A percentile compares a stretch with the other conserved stretches of the same genome.
phyloP scores from a whole-genome alignment of 148 eudicot genomes.

The Polygonum aviculare region DNA sequence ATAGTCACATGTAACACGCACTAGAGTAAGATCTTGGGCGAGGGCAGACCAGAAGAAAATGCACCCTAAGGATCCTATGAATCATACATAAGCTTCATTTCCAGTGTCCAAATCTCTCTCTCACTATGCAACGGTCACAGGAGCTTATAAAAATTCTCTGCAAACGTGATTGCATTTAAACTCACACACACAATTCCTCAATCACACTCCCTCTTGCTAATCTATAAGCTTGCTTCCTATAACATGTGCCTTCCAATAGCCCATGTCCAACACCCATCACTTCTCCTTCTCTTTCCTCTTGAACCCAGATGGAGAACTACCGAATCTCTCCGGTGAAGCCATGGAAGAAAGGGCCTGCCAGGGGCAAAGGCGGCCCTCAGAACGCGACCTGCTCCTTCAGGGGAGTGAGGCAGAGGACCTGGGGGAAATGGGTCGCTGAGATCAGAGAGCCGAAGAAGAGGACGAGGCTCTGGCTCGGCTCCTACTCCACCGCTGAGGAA shows the following conservation, averaged over 20 bases:
- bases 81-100: not conserved
- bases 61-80: not conserved
- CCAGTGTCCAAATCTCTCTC: not conserved
- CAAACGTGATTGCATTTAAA: constrained; percentile 44
- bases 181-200: constrained; percentile 6
- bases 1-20: not conserved
- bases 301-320: constrained; percentile 42
- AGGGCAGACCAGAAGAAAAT: not conserved
- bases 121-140: constrained; percentile 8
- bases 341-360: constrained; percentile 91
- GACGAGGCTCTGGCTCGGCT: constrained; percentile 85
- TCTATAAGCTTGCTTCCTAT: not conserved
- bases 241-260: not conserved
- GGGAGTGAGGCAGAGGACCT: constrained; percentile 84
- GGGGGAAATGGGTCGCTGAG: constrained; percentile 99
- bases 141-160: constrained; percentile 19
- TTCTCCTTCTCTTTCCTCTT: not conserved
- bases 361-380: constrained; percentile 94
- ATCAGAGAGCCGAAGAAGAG: constrained; percentile 93
- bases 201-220: not conserved
- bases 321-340: constrained; percentile 51
- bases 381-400: constrained; percentile 73
- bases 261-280: not conserved
- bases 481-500: constrained; percentile 88
- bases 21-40: not conserved